Evolutionary conservation across 2,329 filamentous ascomycete species (phyloP).

Genomic region (Venturia oleaginea): DNA sequence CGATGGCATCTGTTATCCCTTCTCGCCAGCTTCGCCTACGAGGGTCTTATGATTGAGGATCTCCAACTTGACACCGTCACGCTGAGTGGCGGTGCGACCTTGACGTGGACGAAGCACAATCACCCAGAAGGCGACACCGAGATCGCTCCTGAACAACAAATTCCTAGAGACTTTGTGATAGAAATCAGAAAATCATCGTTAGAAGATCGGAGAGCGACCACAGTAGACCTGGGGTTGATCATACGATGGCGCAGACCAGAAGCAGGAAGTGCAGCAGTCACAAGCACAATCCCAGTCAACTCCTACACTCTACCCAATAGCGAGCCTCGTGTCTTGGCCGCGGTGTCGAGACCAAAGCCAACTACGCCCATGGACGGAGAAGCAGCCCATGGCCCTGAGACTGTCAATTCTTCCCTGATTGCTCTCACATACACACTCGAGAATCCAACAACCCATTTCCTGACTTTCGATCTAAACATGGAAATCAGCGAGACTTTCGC

Average conservation of each 20-base stretch:
- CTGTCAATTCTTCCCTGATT: slow-evolving; percentile 18
- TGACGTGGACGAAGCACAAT: neutral
- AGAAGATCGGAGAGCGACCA: slow-evolving; percentile 70
- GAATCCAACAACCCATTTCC: slow-evolving; percentile 88
- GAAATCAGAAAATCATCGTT: slow-evolving; percentile 10
- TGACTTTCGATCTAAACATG: slow-evolving; percentile 88
- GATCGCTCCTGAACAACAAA: slow-evolving; percentile 16
- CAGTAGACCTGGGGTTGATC: slow-evolving; percentile 64
- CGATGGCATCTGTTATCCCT: slow-evolving; percentile 69
- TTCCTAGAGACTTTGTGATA: slow-evolving; percentile 18
- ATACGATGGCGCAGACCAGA: slow-evolving; percentile 65
- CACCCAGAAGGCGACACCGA: slow-evolving; percentile 40
- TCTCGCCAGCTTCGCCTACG: slow-evolving; percentile 65
- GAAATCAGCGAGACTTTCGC: slow-evolving; percentile 88
- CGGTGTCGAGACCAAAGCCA: slow-evolving; percentile 23
- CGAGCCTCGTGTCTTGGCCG: slow-evolving; percentile 73
- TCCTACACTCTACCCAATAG: slow-evolving; percentile 70
- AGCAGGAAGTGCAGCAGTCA: slow-evolving; percentile 39
- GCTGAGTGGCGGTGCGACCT: slow-evolving; percentile 45
- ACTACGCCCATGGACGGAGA: slow-evolving; percentile 4
- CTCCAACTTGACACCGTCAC: slow-evolving; percentile 54
- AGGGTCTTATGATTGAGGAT: slow-evolving; percentile 52
- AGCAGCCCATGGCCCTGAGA: neutral
- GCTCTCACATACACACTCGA: slow-evolving; percentile 64
- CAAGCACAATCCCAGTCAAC: slow-evolving; percentile 65